A percentile compares a stretch with the other conserved stretches of the same genome.
Evolutionary conservation across 495 filamentous ascomycete species (phyloP).

Genomic region (Neurospora sp.): DNA sequence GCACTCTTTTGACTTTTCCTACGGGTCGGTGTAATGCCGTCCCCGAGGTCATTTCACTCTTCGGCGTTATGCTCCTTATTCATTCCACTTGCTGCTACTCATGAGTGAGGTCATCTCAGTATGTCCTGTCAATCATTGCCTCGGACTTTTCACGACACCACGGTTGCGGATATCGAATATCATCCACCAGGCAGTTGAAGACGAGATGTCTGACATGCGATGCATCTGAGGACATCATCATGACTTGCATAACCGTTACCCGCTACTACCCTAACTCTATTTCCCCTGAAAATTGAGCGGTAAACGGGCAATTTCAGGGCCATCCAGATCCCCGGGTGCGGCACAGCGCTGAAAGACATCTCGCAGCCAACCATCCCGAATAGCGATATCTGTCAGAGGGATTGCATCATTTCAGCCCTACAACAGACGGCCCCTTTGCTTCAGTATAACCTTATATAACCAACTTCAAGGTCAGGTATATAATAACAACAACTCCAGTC

Average conservation of each 20-base stretch:
- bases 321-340: neutral
- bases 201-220: neutral
- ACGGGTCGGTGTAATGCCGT: neutral
- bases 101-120: neutral
- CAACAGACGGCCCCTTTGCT: neutral
- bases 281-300: neutral
- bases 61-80: neutral
- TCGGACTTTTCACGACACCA: neutral
- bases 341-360: neutral
- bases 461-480: too few species aligned
- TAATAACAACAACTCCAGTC: neutral
- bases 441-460: neutral
- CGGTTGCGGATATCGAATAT: neutral
- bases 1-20: neutral
- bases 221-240: neutral
- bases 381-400: neutral
- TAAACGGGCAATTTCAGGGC: neutral
- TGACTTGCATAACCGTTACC: neutral
- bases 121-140: neutral
- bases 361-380: neutral
- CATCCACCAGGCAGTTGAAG: neutral
- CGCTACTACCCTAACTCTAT: neutral
- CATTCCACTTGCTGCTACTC: neutral
- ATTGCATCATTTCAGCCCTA: conserved; percentile 3
- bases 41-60: neutral